Percentiles rank a stretch among this genome's conserved stretches.
phyloP scores from a whole-genome alignment of 1,284 basidiomycete species.

The Fomitopsis palustris region DNA sequence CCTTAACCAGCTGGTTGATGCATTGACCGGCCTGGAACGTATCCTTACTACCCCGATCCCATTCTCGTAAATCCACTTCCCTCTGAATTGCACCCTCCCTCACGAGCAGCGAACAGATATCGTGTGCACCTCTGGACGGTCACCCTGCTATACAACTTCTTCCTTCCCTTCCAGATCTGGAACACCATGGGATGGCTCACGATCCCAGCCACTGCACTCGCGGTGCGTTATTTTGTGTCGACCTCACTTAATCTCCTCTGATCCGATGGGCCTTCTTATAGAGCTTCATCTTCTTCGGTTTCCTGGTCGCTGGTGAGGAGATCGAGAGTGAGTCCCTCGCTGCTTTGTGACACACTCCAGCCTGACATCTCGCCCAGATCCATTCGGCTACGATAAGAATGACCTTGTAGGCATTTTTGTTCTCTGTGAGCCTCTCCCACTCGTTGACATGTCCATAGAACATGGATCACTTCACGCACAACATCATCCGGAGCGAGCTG shows the following conservation, averaged over 20 bases:
- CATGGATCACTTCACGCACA: constrained; percentile 63
- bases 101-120: constrained; percentile 37
- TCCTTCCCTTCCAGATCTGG: constrained; percentile 70
- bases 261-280: constrained; percentile 5
- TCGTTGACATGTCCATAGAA: constrained; percentile 33
- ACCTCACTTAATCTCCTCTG: background rate
- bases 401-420: constrained; percentile 44
- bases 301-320: constrained; percentile 66
- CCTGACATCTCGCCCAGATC: constrained; percentile 35
- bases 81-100: background rate
- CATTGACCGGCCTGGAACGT: constrained; percentile 68
- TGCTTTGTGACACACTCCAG: background rate
- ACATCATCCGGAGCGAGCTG: constrained; percentile 63
- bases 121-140: constrained; percentile 65
- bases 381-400: constrained; percentile 68
- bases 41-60: constrained; percentile 81
- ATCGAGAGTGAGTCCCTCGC: constrained; percentile 54
- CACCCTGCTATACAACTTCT: constrained; percentile 53
- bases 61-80: constrained; percentile 48
- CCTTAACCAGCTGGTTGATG: constrained; percentile 60
- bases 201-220: constrained; percentile 55
- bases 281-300: constrained; percentile 67
- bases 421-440: too few relatives aligned
- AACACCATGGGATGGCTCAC: constrained; percentile 57
- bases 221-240: constrained; percentile 18